Base-by-base conservation (phyloP, 163 green algal genomes). In the Scenedesmus sp. region DNA sequence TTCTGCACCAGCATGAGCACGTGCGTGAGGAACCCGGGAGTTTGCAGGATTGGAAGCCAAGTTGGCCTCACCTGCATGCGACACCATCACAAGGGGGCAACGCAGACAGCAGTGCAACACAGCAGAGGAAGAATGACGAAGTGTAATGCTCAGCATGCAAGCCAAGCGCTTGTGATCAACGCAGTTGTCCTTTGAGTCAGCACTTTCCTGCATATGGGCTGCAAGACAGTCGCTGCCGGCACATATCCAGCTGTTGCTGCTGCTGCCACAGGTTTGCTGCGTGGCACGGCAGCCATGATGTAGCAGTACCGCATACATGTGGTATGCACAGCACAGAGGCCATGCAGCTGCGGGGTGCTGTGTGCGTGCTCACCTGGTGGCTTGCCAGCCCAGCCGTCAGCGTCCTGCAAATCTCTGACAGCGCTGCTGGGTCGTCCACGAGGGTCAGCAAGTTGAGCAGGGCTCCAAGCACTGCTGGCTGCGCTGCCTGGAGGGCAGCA, bases 391-490 rank as follows among this genome's bases (percentile, higher is more conserved):
- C 82, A 73, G 82, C 35, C 42, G 53, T 61, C 13, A 87, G 51
- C 35, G 70, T 87, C 46, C 82, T 87, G 82, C 82, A 87, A 12
- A 87, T 76, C 51, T 87, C 82, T 42, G 82, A 87, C 3, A 87
- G 53, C 2, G 82, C 82, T 61, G 49, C n/a, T 53, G 82, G 51
- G 33, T 87, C 82, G 30, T 76, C 65, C 5, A 76, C 30, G 2
- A 40, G 6, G 40, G 65, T 76, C 30, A 76, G 30, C 65, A 76
- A 18, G 6, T 18, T 76, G 30, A 76, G 65, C 65, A 76, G 65
- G 2, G 30, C 65, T 40, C 1, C 9, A 18, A 76, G 30, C 30
- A 76, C 30, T 37, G 65, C 65, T 18, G 65, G 65, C 65, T 40
- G 65, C 30, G 7, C 30, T 7, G 12, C 65, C 65, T 76, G 65